Evolutionary conservation across 2,329 filamentous ascomycete species (phyloP), one percentile per base, ranked within the genome.

Genomic region (Ilyonectria destructans): DNA sequence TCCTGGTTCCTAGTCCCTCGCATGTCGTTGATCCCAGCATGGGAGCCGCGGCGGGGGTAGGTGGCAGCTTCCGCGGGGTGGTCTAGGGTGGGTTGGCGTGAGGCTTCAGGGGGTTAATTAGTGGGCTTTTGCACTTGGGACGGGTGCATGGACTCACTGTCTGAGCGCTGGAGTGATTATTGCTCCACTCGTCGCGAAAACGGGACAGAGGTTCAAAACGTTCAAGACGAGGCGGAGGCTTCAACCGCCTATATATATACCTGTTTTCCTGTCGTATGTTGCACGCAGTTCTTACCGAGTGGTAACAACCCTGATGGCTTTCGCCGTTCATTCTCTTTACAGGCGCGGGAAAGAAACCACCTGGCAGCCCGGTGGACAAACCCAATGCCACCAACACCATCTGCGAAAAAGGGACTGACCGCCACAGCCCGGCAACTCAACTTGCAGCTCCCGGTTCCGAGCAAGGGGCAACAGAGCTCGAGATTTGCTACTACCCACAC

Each of bases 271-370:
- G 40, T 40, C 57, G 57, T 26, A 21, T 37, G 35, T 40, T 40
- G 8, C 8, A 4, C 33, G 12, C 45, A 31, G 15, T 56, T 9
- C 23, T 59, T 35, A 4, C 26, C 19, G 54, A 12, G 5, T 31
- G 26, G 46, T 54, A 31, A 26, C 49, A 58, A 62, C 64, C 64
- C 31, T 62, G 64, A 62, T 67, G 64, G 64, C n/a, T 54, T 19
- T 58, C 29, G 45, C 37, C 31, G 45, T 48, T 48, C 37, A 55
- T 19, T 15, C 31, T 29, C 19, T n/a, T 5, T 15, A 21, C 29
- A 45, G 26, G 17, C 58, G 58, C 17, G 29, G 35, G 33, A 31
- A 43, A 35, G 19, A 13, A 15, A 54, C n/a, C 31, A 33, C n/a
- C n/a, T 33, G 5, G n/a, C n/a, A 49, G 15, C 46, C 23, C 49